These are phyloP conservation scores for Fusarium praegraminearum DNA, from an alignment of 2,329 filamentous ascomycete species.

Conservation along the genomic window DNA sequence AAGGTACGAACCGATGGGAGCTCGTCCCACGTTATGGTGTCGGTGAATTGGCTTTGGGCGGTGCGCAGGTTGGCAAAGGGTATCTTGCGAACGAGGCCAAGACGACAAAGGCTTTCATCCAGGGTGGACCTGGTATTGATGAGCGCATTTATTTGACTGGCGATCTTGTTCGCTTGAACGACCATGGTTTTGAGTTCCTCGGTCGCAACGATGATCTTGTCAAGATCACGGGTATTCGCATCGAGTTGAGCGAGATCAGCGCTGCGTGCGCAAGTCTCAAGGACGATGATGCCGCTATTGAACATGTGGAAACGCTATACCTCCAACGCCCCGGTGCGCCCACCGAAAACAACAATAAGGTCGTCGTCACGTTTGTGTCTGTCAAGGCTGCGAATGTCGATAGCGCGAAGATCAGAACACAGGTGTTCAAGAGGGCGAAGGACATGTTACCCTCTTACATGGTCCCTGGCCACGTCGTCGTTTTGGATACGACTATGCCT, in stretches of 20 bases:
- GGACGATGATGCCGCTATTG: constrained; percentile 8
- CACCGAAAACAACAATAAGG: constrained; percentile 9
- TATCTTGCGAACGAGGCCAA: constrained; percentile 29
- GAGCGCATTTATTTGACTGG: constrained; percentile 31
- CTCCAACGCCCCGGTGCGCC: not conserved
- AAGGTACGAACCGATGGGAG: constrained; percentile 16
- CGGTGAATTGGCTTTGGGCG: constrained; percentile 19
- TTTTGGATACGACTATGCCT: constrained; percentile 29
- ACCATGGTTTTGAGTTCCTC: constrained; percentile 31
- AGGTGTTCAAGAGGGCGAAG: constrained; percentile 22
- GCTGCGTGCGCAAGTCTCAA: constrained; percentile 29
- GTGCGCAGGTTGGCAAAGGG: constrained; percentile 27
- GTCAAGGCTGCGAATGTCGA: constrained; percentile 15
- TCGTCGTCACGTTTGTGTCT: constrained; percentile 26
- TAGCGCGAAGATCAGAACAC: not conserved
- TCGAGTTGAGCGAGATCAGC: constrained; percentile 33
- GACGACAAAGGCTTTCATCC: constrained; percentile 24
- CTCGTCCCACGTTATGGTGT: constrained; percentile 31
- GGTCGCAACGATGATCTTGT: constrained; percentile 30
- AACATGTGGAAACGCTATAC: constrained; percentile 28
- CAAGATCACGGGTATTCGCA: constrained; percentile 28
- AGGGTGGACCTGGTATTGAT: constrained; percentile 18
- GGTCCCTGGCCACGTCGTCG: constrained; percentile 29
- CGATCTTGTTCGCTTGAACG: constrained; percentile 29
- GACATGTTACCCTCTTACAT: constrained; percentile 25